phyloP scores from a whole-genome alignment of 805 yeast species.

The Schizosaccharomyces osmophilus region DNA sequence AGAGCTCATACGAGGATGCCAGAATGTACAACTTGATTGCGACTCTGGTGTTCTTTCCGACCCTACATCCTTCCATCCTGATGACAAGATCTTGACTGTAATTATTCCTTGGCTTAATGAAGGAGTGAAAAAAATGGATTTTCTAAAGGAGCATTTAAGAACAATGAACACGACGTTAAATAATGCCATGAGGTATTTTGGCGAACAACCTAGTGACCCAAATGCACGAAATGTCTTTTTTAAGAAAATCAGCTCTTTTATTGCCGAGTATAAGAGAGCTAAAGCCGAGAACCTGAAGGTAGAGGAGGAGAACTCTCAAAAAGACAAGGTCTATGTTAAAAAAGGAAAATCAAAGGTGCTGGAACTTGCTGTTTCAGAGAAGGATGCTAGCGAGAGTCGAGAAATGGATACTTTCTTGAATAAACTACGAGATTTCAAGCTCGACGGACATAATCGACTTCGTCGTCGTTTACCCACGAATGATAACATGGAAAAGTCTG shows the following conservation, averaged over 20 bases:
- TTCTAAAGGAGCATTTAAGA: slow-evolving; percentile 37
- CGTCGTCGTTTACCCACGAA: neutral
- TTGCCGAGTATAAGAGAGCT: slow-evolving; percentile 55
- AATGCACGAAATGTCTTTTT: slow-evolving; percentile 47
- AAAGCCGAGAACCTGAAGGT: slow-evolving; percentile 49
- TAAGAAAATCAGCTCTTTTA: slow-evolving; percentile 53
- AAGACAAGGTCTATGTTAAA: neutral
- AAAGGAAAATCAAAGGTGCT: slow-evolving; percentile 44
- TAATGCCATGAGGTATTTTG: slow-evolving; percentile 55
- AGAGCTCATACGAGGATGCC: slow-evolving; percentile 33
- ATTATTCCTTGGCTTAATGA: slow-evolving; percentile 45
- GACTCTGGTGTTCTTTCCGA: slow-evolving; percentile 72
- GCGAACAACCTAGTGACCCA: slow-evolving; percentile 63
- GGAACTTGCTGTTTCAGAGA: slow-evolving; percentile 17
- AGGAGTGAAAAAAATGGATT: slow-evolving; percentile 45
- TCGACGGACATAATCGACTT: slow-evolving; percentile 12
- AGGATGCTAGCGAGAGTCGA: slow-evolving; percentile 20
- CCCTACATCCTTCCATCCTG: slow-evolving; percentile 54
- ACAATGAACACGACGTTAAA: slow-evolving; percentile 42
- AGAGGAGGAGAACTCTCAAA: slow-evolving; percentile 53
- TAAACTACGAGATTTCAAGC: slow-evolving; percentile 67
- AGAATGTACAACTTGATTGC: slow-evolving; percentile 48
- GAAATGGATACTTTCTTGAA: slow-evolving; percentile 75
- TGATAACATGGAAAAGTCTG: neutral
- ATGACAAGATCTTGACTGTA: slow-evolving; percentile 40